phyloP scores from a whole-genome alignment of 148 eudicot genomes.

The Rhododendron ovatum region DNA sequence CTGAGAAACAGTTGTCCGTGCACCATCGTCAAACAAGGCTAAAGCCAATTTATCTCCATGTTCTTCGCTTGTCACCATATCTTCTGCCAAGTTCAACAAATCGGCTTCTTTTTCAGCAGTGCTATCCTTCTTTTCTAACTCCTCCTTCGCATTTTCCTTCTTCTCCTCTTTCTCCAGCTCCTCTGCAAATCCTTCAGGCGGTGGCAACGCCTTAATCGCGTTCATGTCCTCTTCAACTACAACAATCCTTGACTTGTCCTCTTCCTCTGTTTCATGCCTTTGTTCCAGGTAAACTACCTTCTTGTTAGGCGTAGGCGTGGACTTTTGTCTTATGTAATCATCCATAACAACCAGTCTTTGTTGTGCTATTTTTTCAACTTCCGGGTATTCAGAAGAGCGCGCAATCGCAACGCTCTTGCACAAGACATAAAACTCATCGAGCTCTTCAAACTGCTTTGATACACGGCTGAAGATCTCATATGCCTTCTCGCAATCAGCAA shows the following conservation, averaged over 20 bases:
- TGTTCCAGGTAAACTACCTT: conserved; percentile 12
- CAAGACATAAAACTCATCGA: conserved; percentile 61
- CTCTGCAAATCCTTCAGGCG: conserved; percentile 40
- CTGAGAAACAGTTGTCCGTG: neutral
- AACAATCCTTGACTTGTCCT: conserved; percentile 15
- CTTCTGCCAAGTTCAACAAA: conserved; percentile 51
- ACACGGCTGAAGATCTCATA: conserved; percentile 47
- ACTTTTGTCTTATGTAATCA: conserved; percentile 53
- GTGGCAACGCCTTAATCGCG: conserved; percentile 62
- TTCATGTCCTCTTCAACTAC: conserved; percentile 46
- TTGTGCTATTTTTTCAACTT: conserved; percentile 52
- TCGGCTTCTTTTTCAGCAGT: conserved; percentile 38
- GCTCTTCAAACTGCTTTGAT: conserved; percentile 78
- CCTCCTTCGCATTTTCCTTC: conserved; percentile 17
- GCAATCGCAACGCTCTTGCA: conserved; percentile 47
- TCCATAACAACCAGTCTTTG: conserved; percentile 79
- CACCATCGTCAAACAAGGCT: conserved; percentile 55
- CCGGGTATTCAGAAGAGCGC: conserved; percentile 74
- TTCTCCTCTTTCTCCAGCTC: conserved; percentile 19
- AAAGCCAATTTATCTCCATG: conserved; percentile 57
- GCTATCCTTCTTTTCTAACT: conserved; percentile 6
- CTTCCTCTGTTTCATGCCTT: conserved; percentile 13
- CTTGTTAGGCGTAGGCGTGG: conserved; percentile 19
- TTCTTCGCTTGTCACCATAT: conserved; percentile 40
- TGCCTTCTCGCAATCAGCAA: conserved; percentile 47